Base-by-base conservation (phyloP, 257 asterid species). In the Scutellaria baicalensis region DNA sequence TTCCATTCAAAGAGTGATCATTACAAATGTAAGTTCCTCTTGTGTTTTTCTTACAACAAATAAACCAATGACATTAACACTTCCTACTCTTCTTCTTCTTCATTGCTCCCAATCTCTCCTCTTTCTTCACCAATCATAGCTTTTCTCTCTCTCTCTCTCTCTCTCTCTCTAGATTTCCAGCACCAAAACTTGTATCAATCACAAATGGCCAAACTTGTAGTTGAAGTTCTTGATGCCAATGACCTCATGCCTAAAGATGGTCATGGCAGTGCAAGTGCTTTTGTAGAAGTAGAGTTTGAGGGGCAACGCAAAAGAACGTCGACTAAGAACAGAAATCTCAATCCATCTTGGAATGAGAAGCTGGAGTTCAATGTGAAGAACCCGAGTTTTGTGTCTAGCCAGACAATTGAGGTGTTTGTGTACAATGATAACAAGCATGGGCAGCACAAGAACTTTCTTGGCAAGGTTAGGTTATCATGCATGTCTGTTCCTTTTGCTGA, bases 221-320 rank as follows among this genome's bases (percentile, higher is more conserved):
- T 87, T 20, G 89, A 93, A 81, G 94, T 90, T 45, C 69, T 93
- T 14, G 95, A 87, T 14, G 97, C 98, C 44, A 80, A 79, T 56
- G 93, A 90, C 75, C 96, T 93, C 35, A 84, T 87, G 94, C 96
- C 98, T 6, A 90, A 93, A 83, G 97, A 93, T 48, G 96, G 96
- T 0, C 91, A 88, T 13, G 97, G 97, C 11, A 85, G 92, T 12
- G 86, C 98, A 12, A 89, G 82, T 72, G 91, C 98, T 7, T 93
- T 87, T 64, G 97, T 85, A 0, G 89, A 90, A 61, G 89, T 93
- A 3, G 84, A 88, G 7, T 93, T 88, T 47, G 92, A 88, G 17
- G 92, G 80, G 39, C 90, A 90, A 59, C 80, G 81, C 21, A 84
- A 82, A 57, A 76, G 84, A 57, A 86, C 92, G 8, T 80, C 89